Evolutionary conservation across 2,329 filamentous ascomycete genomes (phyloP).

Genomic region (Botrytis aclada): DNA sequence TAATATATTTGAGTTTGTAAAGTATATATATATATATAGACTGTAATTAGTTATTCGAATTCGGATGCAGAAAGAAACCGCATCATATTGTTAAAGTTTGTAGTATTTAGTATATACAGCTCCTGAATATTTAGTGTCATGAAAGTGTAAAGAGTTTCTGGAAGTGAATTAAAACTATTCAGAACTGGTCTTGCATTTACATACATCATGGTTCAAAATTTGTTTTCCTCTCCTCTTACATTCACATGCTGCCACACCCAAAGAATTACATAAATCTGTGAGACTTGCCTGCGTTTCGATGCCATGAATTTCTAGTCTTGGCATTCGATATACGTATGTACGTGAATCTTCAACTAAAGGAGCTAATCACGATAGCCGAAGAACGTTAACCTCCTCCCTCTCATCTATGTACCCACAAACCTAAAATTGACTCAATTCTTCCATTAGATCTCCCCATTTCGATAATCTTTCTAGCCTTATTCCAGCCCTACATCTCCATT

Average conservation of each 20-base stretch:
- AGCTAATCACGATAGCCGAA: not conserved
- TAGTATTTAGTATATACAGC: not conserved
- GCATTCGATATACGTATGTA: not conserved
- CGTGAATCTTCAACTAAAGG: not conserved
- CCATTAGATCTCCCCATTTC: not conserved
- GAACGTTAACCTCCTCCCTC: not conserved
- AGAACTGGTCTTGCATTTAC: not conserved
- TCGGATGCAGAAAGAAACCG: not conserved
- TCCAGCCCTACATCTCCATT: not conserved
- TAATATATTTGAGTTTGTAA: not conserved
- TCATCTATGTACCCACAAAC: not conserved
- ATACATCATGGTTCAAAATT: not conserved
- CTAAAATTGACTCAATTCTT: not conserved
- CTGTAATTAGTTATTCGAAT: not conserved
- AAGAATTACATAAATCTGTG: not conserved
- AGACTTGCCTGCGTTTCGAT: not conserved
- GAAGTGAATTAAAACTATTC: not conserved
- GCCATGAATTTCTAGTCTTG: not conserved
- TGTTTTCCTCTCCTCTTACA: not conserved
- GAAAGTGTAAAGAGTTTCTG: not conserved
- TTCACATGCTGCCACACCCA: not conserved
- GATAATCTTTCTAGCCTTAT: not conserved
- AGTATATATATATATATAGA: too few species aligned
- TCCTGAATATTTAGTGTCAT: not conserved
- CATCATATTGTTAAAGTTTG: not conserved